A percentile compares a stretch with the other conserved stretches of the same genome.
Evolutionary conservation across 2,329 filamentous ascomycete genomes (phyloP).

Genomic region (Penicillium sp.): DNA sequence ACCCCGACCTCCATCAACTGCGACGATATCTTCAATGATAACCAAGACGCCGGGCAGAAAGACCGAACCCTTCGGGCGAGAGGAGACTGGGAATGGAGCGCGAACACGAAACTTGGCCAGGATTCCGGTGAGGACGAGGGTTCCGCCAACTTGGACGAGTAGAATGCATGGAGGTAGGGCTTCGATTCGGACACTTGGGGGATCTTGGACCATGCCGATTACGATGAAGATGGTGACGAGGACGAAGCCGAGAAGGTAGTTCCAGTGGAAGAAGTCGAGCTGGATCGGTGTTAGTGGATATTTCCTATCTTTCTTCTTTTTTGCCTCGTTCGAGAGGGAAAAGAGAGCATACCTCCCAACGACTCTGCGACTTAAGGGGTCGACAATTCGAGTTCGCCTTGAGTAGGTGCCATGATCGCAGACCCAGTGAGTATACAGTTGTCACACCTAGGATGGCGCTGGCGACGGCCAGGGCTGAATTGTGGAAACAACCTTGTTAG

Average conservation of each 20-base stretch:
- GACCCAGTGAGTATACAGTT: background rate
- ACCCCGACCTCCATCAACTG: background rate
- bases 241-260: background rate
- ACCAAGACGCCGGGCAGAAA: background rate
- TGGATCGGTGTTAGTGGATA: background rate
- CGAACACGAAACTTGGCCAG: background rate
- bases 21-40: background rate
- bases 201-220: background rate
- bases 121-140: background rate
- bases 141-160: background rate
- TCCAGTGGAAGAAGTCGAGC: constrained; percentile 1
- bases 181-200: background rate
- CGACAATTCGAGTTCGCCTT: background rate
- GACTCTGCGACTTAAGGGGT: background rate
- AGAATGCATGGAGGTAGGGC: background rate
- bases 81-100: background rate
- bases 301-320: background rate
- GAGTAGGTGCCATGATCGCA: background rate
- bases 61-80: background rate
- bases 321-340: no score
- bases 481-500: no score
- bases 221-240: background rate
- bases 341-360: background rate
- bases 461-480: background rate
- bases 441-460: background rate